Base-by-base conservation (phyloP, 192 early-diverging fungal genomes). In the Chytriomyces confervae region DNA sequence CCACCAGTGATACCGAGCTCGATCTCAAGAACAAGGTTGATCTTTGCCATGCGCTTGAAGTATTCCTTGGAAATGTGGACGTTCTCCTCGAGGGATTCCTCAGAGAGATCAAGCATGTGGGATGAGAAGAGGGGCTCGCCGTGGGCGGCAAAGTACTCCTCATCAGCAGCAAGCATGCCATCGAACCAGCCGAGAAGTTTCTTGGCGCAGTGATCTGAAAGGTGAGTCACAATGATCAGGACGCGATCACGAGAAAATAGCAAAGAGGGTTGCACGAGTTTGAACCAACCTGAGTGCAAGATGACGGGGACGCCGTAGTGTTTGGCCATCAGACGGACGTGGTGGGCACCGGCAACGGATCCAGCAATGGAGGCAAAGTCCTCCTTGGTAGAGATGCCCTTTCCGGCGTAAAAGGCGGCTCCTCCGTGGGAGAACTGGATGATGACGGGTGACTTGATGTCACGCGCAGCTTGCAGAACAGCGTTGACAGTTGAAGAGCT, bases 1-100 rank as follows among this genome's bases (percentile, higher is more conserved):
- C 96, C 96, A 84, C 96, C 96, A 44, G 95, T 97, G 83, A 97
- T 95, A 86, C 96, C 96, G 69, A 98, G 97, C 89, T 98, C 96
- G 94, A 98, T 98, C 89, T 98, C 96, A 72, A 98, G 90, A 72
- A 94, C 89, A 76, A 90, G 90, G 82, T 93, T 91, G 78, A 97
- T 94, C 51, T 89, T 86, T 29, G 93, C 91, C 92, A 97, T 95
- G 77, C 95, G 94, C 86, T 94, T 85, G 80, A 98, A 87, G 88
- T 98, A 98, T 87, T 94, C 89, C 80, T 91, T 86, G 83, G 94
- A 96, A 70, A 85, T 95, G 66, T 88, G 88, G 70, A 98, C 97
- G 91, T 98, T 98, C 81, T 96, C 92, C 76, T 94, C 93, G 90
- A 95, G 96, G 82, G 91, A 85, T 66, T 97, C 95, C 76, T 97